Evolutionary conservation across 164 flowering plant species (phyloP), one percentile per base, ranked within the genome.

Genomic region (Saururus chinensis): DNA sequence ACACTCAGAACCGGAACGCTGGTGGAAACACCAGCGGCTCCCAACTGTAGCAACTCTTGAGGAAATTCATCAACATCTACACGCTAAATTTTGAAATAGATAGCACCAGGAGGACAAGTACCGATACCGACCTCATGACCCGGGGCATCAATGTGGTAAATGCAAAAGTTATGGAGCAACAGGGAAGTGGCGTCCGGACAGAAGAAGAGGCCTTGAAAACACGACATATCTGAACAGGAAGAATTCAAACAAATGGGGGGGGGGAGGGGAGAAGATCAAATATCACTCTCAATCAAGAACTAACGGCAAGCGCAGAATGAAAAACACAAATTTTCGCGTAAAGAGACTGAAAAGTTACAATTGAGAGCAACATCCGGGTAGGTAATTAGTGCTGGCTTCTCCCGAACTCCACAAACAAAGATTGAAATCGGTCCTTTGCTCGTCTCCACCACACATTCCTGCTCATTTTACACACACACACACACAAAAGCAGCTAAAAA

Each of bases 311-410:
- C 42, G 35, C 64, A 59, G 14, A 25, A 25, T 19, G 14, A 17
- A 17, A 45, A 45, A 17, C 14, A n/a, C n/a, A n/a, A n/a, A n/a
- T n/a, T n/a, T n/a, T n/a, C n/a, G n/a, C n/a, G n/a, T n/a, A n/a
- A n/a, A n/a, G n/a, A n/a, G n/a, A n/a, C n/a, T n/a, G n/a, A n/a
- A n/a, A n/a, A n/a, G n/a, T n/a, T 83, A 86, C 93, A 74, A 67
- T 80, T 84, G 49, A 86, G 83, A 69, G 83, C 87, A 58, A 84
- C 73, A 77, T 86, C 93, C 51, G 93, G 82, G 66, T 86, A 86
- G 0, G 93, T 82, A 17, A 86, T 64, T 51, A 86, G 58, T 51
- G 85, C 85, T 7, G 89, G 89, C 66, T 86, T 86, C 42, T 80
- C 89, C 72, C 72, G 82, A 74, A 84, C 88, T 23, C 93, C 93